phyloP scores from a whole-genome alignment of 495 filamentous ascomycete genomes.

The Neurospora sp. region DNA sequence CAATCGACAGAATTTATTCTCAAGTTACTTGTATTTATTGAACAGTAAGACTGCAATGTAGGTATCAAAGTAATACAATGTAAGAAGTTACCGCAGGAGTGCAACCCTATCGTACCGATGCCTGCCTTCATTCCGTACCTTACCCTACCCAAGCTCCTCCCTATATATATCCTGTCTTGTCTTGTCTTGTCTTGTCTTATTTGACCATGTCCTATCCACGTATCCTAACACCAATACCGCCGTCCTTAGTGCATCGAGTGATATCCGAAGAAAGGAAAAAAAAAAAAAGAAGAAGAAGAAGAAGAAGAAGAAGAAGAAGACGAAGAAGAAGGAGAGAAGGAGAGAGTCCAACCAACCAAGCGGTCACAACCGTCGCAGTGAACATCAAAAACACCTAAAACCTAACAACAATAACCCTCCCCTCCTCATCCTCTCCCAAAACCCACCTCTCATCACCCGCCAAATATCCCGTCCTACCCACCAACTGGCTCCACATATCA shows the following conservation, averaged over 20 bases:
- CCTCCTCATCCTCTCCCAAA: slow-evolving; percentile 45
- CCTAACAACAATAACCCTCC: slow-evolving; percentile 44
- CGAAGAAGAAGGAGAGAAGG: not conserved
- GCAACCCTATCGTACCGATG: not conserved
- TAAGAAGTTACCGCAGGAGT: not conserved
- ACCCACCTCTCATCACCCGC: slow-evolving; percentile 54
- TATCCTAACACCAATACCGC: not conserved
- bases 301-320: no score
- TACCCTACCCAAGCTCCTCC: not conserved
- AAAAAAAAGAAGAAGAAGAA: no score
- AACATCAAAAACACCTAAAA: slow-evolving; percentile 26
- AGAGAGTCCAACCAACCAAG: not conserved
- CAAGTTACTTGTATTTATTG: not conserved
- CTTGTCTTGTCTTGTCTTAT: not conserved
- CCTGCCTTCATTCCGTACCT: not conserved
- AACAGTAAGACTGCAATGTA: not conserved
- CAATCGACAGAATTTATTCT: no score
- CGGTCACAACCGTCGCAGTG: not conserved
- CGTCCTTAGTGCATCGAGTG: not conserved
- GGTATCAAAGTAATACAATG: not conserved
- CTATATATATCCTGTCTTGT: not conserved
- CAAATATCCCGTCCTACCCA: slow-evolving; percentile 45
- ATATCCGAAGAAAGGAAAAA: not conserved
- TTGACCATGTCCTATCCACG: no score
- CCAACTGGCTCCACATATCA: slow-evolving; percentile 40